Percentiles rank a stretch among this genome's conserved stretches.
These are phyloP conservation scores for Cryptosporidium sp. DNA, from an alignment of 169 alveolate species.

Conservation along the genomic window DNA sequence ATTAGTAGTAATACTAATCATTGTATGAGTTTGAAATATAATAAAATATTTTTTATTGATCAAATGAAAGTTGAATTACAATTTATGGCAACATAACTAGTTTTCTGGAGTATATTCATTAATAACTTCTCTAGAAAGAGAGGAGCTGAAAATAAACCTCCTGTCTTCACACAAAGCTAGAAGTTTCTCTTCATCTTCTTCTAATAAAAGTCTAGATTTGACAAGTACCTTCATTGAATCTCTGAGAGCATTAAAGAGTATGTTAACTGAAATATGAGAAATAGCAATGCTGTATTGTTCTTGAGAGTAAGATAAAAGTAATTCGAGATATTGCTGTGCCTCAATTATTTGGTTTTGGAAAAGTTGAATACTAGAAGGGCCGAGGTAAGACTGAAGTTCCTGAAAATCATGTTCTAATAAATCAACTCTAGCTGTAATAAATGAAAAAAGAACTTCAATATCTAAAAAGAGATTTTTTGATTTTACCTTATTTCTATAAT, in stretches of 20 bases:
- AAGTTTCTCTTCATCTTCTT: constrained; percentile 69
- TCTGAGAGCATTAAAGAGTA: constrained; percentile 53
- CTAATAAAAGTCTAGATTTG: constrained; percentile 63
- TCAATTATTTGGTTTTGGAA: constrained; percentile 73
- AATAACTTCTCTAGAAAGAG: constrained; percentile 67
- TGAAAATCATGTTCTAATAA: constrained; percentile 62
- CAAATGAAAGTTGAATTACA: not conserved
- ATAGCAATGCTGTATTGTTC: constrained; percentile 63
- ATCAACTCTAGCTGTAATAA: constrained; percentile 53
- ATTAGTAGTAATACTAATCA: no score
- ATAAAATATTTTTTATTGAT: no score
- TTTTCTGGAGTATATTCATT: constrained; percentile 49
- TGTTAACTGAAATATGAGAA: constrained; percentile 70
- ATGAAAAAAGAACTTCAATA: constrained; percentile 63
- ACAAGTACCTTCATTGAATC: constrained; percentile 69
- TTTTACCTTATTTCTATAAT: constrained; percentile 20
- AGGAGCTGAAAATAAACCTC: constrained; percentile 55
- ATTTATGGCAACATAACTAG: not conserved
- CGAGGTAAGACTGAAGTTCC: constrained; percentile 62
- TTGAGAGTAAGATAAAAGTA: constrained; percentile 49
- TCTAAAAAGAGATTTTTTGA: constrained; percentile 48
- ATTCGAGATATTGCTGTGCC: constrained; percentile 65
- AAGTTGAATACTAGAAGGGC: constrained; percentile 42
- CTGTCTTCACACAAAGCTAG: constrained; percentile 72
- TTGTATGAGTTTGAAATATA: no score